Conservation (phyloP, 179 eudicot genomes). For the Camellia oleifera region DNA sequence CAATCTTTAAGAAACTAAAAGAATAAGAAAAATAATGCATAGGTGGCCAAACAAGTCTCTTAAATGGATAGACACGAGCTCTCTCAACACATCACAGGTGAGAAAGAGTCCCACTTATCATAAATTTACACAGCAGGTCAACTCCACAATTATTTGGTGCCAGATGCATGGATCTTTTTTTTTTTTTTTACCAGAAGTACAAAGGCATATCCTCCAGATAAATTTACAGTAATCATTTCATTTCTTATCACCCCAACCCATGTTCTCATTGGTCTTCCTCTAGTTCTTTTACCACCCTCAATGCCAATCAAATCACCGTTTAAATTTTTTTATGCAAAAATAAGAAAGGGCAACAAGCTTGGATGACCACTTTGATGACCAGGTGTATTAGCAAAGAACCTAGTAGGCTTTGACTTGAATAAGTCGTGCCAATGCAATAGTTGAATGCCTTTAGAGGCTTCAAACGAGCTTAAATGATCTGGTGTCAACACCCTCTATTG, state of each 20-base stretch:
- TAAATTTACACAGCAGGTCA: not conserved
- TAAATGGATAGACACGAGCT: not conserved
- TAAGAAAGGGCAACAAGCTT: not conserved
- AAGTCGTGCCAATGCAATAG: not conserved
- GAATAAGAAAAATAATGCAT: not conserved
- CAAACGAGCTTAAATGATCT: not conserved
- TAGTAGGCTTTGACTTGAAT: not conserved
- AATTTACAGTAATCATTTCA: no score
- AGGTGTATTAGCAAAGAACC: no score
- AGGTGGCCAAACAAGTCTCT: not conserved
- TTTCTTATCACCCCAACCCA: no score
- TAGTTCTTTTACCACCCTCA: no score
- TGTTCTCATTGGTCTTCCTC: no score
- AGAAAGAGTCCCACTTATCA: not conserved
- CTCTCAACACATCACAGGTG: not conserved
- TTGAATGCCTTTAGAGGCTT: not conserved
- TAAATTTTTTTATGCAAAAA: not conserved
- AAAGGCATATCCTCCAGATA: no score
- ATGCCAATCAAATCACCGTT: not conserved
- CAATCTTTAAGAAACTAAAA: not conserved
- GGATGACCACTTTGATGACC: not conserved
- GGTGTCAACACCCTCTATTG: not conserved
- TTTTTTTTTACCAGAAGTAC: no score
- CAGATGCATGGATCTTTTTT: no score
- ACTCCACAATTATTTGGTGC: no score